Percentiles rank a stretch among this genome's conserved stretches.
These are phyloP conservation scores for Asterophora parasitica DNA, from an alignment of 768 basidiomycete genomes.

Conservation along the genomic window DNA sequence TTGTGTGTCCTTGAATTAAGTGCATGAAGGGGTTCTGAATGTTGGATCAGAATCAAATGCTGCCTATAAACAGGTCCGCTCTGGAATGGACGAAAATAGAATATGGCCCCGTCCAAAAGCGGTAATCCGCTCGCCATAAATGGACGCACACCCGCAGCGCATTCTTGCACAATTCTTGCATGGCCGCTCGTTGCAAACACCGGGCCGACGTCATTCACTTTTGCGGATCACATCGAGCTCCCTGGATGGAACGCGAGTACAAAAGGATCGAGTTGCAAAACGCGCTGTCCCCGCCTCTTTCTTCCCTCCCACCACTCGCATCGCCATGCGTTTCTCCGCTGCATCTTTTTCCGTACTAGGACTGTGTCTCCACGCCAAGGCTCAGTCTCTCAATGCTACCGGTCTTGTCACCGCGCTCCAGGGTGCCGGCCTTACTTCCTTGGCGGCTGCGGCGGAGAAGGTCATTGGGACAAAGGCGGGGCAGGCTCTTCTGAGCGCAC, in stretches of 20 bases:
- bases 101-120: no score
- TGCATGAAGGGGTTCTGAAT: no score
- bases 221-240: background rate
- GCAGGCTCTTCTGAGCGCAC: constrained; percentile 6
- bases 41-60: no score
- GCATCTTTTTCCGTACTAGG: constrained; percentile 1
- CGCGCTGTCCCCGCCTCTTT: background rate
- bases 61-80: no score
- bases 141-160: no score
- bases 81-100: no score
- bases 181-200: background rate
- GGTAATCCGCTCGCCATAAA: no score
- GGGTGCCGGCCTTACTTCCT: constrained; percentile 9
- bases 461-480: constrained; percentile 12
- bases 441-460: constrained; percentile 7
- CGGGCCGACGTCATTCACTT: constrained; percentile 14
- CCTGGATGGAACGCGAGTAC: constrained; percentile 1
- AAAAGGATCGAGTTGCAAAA: constrained; percentile 1
- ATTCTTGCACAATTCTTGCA: background rate
- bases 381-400: constrained; percentile 9
- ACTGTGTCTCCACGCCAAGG: constrained; percentile 9
- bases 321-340: constrained; percentile 6
- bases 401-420: constrained; percentile 9
- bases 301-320: background rate
- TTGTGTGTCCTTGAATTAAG: no score